Base-by-base conservation (phyloP, 257 asterid species). In the Ilex aquifolium region DNA sequence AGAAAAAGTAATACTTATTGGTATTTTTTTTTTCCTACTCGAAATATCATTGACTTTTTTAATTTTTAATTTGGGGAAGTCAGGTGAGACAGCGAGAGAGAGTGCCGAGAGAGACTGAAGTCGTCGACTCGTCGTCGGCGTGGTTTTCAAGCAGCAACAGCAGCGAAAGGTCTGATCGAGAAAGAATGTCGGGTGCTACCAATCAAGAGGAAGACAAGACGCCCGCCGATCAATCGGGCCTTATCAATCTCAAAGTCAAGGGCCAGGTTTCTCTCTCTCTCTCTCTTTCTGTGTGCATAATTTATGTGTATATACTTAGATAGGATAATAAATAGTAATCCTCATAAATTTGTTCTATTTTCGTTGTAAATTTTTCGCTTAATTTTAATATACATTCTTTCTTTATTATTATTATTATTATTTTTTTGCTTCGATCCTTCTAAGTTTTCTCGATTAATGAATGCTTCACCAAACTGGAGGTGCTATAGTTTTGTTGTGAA, bases 391-490 rank as follows among this genome's bases (percentile, higher is more conserved):
- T 39, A 0, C 42, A 42, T n/a, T n/a, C 10, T 36, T 57, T n/a
- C n/a, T n/a, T n/a, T n/a, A n/a, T n/a, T n/a, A n/a, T n/a, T n/a
- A n/a, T n/a, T n/a, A 21, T 6, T 15, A 58, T 10, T 51, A 27
- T 13, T 10, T 10, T 17, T 14, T 57, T 52, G 6, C 42, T 30
- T 0, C 32, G n/a, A 31, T 13, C 32, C 12, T 12, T 29, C 27
- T 62, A 56, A 30, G 27, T 32, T 46, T 29, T 21, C 48, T 21
- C 27, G 27, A 21, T 21, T 21, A 21, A 21, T 21, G 27, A 21
- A 80, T 80, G 85, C 69, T 74, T 42, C 85, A 80, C 63, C 82
- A 80, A 63, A 80, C 80, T 17, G 85, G 85, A 21, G 85, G 85
- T 0, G 31, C 55, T 9, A 10, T 31, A 1, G 50, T 68, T 52